Percentiles rank a stretch among this genome's conserved stretches.
phyloP scores from a whole-genome alignment of 176 grass and related monocot genomes.

The Alloteropsis semialata region DNA sequence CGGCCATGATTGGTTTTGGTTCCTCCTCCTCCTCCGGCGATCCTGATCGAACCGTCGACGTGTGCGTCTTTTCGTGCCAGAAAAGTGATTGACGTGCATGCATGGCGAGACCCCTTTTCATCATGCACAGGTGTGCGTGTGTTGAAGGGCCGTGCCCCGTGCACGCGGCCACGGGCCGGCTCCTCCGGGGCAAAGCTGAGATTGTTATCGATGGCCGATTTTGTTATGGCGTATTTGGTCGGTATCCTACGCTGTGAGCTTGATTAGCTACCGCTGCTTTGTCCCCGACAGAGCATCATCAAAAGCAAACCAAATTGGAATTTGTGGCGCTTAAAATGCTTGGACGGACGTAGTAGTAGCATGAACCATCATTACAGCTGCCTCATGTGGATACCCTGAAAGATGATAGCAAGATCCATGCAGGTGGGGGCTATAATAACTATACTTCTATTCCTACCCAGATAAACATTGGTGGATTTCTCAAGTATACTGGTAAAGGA shows the following conservation, averaged over 20 bases:
- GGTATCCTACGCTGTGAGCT: conserved; percentile 8
- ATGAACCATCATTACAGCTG: conserved; percentile 21
- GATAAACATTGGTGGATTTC: neutral
- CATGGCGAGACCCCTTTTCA: conserved; percentile 32
- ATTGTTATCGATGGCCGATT: conserved; percentile 33
- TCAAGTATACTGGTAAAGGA: neutral
- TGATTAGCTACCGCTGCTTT: conserved; percentile 42
- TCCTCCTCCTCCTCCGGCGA: neutral
- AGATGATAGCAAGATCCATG: conserved; percentile 16
- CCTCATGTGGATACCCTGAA: conserved; percentile 23
- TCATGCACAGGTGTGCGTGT: conserved; percentile 39
- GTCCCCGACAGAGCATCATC: conserved; percentile 35
- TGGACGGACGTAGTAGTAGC: neutral
- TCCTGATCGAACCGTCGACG: conserved; percentile 15
- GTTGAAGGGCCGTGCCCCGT: neutral
- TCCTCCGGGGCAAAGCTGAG: conserved; percentile 31
- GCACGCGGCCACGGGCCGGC: conserved; percentile 15
- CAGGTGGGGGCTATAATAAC: neutral
- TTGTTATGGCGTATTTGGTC: conserved; percentile 25
- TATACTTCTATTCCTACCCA: neutral
- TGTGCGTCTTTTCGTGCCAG: conserved; percentile 41
- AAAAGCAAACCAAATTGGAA: conserved; percentile 35
- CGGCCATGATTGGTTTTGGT: conserved; percentile 20
- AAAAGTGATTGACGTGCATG: conserved; percentile 47
- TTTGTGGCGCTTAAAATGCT: conserved; percentile 36